Evolutionary conservation across 257 asterid species (phyloP).

Genomic region (Cinchona pubescens): DNA sequence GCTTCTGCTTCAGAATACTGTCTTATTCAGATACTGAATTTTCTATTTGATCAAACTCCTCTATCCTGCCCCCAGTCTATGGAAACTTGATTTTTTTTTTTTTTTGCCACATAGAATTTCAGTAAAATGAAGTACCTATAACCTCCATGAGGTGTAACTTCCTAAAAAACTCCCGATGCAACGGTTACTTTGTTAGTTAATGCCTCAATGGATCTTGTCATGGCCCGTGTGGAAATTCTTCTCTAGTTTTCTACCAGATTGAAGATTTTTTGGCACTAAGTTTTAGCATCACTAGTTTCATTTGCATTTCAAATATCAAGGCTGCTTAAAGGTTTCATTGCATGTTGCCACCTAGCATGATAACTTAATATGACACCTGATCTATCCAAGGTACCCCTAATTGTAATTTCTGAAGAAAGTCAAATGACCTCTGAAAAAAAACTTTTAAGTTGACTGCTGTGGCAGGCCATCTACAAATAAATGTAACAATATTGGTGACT

Average conservation of each 20-base stretch:
- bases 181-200: background rate
- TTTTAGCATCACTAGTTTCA: background rate
- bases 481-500: background rate
- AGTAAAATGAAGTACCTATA: background rate
- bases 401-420: background rate
- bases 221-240: background rate
- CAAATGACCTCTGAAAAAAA: background rate
- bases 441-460: background rate
- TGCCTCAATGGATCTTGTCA: background rate
- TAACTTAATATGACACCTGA: background rate
- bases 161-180: background rate
- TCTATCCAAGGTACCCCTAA: background rate
- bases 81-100: background rate
- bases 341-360: background rate
- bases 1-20: background rate
- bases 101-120: background rate
- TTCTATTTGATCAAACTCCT: background rate
- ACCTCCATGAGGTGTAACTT: background rate
- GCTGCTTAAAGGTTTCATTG: background rate
- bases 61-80: background rate
- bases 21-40: background rate
- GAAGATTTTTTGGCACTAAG: background rate
- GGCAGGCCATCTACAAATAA: slow-evolving; percentile 1
- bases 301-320: background rate
- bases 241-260: background rate